These are phyloP conservation scores for Plasmodium sp. DNA, from an alignment of 169 alveolate species.

Conservation along the genomic window DNA sequence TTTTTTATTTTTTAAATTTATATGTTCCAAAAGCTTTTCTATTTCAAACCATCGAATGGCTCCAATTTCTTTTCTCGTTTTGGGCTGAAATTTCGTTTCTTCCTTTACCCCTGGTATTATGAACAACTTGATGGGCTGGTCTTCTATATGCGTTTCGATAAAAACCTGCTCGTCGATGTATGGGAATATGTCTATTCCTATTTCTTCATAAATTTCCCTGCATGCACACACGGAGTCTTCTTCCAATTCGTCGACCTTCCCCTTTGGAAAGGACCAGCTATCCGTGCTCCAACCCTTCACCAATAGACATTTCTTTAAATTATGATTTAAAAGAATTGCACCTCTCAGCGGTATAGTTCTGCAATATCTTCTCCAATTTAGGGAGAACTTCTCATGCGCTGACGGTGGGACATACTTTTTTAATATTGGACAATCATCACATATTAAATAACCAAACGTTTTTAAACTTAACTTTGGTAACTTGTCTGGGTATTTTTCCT, in stretches of 20 bases:
- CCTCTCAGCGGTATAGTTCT: conserved; percentile 91
- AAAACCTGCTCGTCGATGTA: conserved; percentile 83
- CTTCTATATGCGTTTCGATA: conserved; percentile 85
- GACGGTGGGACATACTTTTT: conserved; percentile 79
- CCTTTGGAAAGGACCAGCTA: conserved; percentile 94
- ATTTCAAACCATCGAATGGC: conserved; percentile 88
- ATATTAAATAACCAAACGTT: conserved; percentile 86
- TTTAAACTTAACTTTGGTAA: conserved; percentile 84
- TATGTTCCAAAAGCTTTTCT: conserved; percentile 60
- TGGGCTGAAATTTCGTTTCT: conserved; percentile 82
- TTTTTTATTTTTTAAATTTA: conserved; percentile 28
- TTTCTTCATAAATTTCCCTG: conserved; percentile 95
- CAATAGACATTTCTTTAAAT: conserved; percentile 85
- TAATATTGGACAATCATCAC: conserved; percentile 88
- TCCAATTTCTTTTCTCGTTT: conserved; percentile 88
- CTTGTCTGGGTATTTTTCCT: conserved; percentile 83
- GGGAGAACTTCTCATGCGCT: conserved; percentile 81
- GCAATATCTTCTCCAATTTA: conserved; percentile 87
- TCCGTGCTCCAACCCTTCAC: conserved; percentile 91
- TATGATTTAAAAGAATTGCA: conserved; percentile 87
- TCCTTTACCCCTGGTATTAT: conserved; percentile 91
- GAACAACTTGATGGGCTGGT: conserved; percentile 87
- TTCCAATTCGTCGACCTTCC: conserved; percentile 95
- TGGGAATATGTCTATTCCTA: conserved; percentile 90
- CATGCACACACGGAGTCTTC: conserved; percentile 93